A percentile compares a stretch with the other conserved stretches of the same genome.
Evolutionary conservation across 139 green algal genomes (phyloP).

Genomic region (Nannochloris sp.): DNA sequence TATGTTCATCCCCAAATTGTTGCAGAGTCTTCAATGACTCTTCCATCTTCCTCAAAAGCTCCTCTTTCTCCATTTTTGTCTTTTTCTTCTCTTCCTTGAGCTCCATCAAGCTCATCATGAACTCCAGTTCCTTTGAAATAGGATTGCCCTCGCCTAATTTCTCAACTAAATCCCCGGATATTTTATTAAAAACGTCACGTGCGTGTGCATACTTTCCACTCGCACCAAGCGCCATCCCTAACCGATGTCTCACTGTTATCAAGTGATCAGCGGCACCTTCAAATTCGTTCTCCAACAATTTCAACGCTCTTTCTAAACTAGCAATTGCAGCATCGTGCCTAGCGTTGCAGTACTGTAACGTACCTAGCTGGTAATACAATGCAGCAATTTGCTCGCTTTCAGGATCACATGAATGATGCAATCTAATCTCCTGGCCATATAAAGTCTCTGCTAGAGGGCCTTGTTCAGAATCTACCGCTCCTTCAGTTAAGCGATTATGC

Average conservation of each 20-base stretch:
- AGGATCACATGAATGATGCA: not conserved
- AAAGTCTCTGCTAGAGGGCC: conserved; percentile 14
- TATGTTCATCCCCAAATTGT: conserved; percentile 19
- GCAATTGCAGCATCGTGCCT: conserved; percentile 2
- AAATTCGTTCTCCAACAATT: not conserved
- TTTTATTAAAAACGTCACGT: conserved; percentile 2
- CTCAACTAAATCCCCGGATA: conserved; percentile 6
- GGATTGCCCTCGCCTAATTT: conserved; percentile 21
- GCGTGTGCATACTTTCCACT: not conserved
- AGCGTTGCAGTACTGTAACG: conserved; percentile 23
- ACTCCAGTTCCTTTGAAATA: conserved; percentile 6
- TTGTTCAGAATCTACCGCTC: conserved; percentile 9
- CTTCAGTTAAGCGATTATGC: conserved; percentile 14
- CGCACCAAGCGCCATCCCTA: conserved; percentile 12
- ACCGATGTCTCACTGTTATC: conserved; percentile 21
- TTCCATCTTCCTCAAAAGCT: conserved; percentile 5
- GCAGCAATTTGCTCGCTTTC: conserved; percentile 3
- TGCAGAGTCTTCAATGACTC: not conserved
- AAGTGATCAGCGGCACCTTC: conserved; percentile 13
- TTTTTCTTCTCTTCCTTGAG: conserved; percentile 1
- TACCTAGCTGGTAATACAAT: conserved; percentile 14
- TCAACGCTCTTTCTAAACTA: not conserved
- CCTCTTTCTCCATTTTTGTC: not conserved
- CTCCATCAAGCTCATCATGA: conserved; percentile 7
- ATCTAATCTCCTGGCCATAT: conserved; percentile 6